Conservation (phyloP, 2,329 filamentous ascomycete genomes). For the Aspergillus sp. region DNA sequence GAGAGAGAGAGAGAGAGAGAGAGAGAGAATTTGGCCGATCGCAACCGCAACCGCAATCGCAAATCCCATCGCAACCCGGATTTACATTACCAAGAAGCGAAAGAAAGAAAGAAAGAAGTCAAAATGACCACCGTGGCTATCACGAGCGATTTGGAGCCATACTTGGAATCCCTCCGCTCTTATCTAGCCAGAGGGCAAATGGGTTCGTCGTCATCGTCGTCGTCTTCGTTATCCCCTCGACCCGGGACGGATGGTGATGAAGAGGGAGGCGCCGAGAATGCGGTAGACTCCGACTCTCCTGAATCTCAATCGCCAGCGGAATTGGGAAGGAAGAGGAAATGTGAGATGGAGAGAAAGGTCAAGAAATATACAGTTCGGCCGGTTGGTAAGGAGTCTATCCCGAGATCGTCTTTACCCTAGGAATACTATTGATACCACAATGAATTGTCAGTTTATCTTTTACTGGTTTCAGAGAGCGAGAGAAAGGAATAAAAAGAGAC, state of each 20-base stretch:
- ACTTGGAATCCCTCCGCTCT: slow-evolving; percentile 29
- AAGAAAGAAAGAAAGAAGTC: neutral
- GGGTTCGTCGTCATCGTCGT: neutral
- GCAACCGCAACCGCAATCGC: neutral
- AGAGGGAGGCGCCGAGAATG: neutral
- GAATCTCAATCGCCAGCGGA: neutral
- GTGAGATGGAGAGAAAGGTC: neutral
- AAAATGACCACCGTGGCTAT: slow-evolving; percentile 32
- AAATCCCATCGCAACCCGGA: neutral
- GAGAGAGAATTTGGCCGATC: neutral
- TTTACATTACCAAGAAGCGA: neutral
- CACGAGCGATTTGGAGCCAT: slow-evolving; percentile 30
- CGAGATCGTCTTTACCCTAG: slow-evolving; percentile 33
- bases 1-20: no score
- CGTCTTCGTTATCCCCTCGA: neutral
- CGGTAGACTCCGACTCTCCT: neutral
- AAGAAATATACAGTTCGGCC: neutral
- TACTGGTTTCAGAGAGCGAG: neutral
- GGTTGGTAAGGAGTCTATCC: neutral
- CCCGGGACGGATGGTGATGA: slow-evolving; percentile 2
- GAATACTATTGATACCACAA: slow-evolving; percentile 31
- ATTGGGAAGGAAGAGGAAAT: neutral
- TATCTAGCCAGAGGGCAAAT: slow-evolving; percentile 20
- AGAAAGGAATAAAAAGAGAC: neutral
- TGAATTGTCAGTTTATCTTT: slow-evolving; percentile 6